Conservation (phyloP, 176 grass and related monocot genomes). For the Elymus sibiricus region DNA sequence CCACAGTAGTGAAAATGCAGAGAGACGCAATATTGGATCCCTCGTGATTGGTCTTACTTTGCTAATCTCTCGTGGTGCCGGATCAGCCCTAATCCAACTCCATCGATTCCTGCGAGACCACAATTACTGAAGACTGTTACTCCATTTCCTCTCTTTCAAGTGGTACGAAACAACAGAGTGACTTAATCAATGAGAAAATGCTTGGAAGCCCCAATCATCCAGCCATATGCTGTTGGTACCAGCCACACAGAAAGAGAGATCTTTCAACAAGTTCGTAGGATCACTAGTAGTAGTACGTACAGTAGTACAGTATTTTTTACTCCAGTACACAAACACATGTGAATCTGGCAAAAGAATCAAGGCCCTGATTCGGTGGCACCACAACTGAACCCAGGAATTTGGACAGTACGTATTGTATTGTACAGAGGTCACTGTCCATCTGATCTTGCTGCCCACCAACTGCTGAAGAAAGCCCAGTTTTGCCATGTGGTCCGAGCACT, state of each 20-base stretch:
- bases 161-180: not conserved
- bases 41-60: conserved; percentile 36
- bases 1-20: not conserved
- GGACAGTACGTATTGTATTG: not conserved
- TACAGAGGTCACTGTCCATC: not conserved
- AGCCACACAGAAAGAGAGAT: not conserved
- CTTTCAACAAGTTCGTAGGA: not conserved
- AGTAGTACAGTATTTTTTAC: not conserved
- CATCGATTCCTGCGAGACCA: conserved; percentile 65
- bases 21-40: not conserved
- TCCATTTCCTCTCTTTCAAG: not conserved
- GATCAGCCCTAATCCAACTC: conserved; percentile 70
- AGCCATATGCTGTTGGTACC: not conserved
- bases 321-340: not conserved
- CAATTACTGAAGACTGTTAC: not conserved
- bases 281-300: not conserved
- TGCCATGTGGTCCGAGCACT: not conserved
- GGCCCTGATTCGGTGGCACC: not conserved
- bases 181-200: not conserved
- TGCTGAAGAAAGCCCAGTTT: not conserved
- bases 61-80: conserved; percentile 62
- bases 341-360: not conserved
- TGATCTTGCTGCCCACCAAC: not conserved
- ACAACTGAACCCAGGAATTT: not conserved
- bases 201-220: not conserved